A percentile compares a stretch with the other conserved stretches of the same genome.
Conservation (phyloP, 2,329 filamentous ascomycete species). For the Aspergillus phoenicis region DNA sequence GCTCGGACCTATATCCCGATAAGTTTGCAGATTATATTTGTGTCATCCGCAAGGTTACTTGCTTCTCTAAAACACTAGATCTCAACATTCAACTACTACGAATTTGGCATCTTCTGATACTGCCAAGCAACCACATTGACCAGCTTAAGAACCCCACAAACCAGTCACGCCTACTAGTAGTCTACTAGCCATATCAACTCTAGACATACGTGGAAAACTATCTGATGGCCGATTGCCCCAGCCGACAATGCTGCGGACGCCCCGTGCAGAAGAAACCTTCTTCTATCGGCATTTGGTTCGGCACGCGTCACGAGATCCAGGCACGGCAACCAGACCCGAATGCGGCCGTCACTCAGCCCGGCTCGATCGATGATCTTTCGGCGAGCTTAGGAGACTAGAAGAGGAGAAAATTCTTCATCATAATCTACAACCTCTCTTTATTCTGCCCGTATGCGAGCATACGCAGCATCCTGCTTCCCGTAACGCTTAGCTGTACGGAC, state of each 20-base stretch:
- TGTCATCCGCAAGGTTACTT: neutral
- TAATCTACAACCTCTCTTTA: neutral
- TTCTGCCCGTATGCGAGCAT: neutral
- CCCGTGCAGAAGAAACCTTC: conserved; percentile 1
- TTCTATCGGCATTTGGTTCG: conserved; percentile 29
- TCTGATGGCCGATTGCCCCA: neutral
- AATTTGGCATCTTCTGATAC: too few relatives aligned
- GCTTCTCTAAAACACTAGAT: neutral
- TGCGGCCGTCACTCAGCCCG: conserved; percentile 12
- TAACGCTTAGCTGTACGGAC: neutral
- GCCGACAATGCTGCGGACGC: neutral
- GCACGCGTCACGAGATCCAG: conserved; percentile 20
- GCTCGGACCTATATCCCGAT: neutral
- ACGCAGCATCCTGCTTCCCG: neutral
- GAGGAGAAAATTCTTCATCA: neutral
- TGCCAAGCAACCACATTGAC: too few relatives aligned
- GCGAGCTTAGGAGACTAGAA: neutral
- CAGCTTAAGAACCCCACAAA: too few relatives aligned
- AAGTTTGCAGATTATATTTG: neutral
- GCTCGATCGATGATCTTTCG: conserved; percentile 7
- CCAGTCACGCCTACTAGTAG: too few relatives aligned
- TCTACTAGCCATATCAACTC: too few relatives aligned
- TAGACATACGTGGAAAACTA: too few relatives aligned
- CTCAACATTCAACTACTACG: neutral
- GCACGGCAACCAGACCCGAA: conserved; percentile 29